phyloP scores from a whole-genome alignment of 176 grass and related monocot genomes.

The Calamus simplicifolius region DNA sequence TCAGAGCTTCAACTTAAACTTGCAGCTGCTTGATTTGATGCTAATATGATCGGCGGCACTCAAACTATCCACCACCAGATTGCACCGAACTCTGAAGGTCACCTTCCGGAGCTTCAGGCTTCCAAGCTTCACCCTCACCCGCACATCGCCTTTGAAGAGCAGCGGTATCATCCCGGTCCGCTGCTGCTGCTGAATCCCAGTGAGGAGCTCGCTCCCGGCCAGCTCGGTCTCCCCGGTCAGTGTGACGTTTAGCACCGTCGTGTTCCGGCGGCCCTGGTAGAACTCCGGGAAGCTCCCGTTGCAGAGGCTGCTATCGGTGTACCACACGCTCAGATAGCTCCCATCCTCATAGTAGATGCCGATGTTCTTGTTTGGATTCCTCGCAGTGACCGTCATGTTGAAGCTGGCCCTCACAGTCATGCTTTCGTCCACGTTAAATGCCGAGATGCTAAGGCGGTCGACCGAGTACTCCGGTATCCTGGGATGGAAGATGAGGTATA shows the following conservation, averaged over 20 bases:
- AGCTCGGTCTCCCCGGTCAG: constrained; percentile 43
- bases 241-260: constrained; percentile 26
- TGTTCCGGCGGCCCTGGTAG: constrained; percentile 87
- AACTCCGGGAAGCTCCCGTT: constrained; percentile 56
- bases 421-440: constrained; percentile 38
- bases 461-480: constrained; percentile 79
- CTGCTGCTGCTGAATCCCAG: constrained; percentile 27
- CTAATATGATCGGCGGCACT: constrained; percentile 27
- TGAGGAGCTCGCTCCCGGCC: constrained; percentile 34
- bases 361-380: constrained; percentile 75
- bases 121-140: constrained; percentile 68
- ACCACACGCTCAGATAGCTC: constrained; percentile 42
- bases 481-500: constrained; percentile 71
- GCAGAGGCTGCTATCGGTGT: constrained; percentile 60
- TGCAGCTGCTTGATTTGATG: constrained; percentile 66
- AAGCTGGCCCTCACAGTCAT: constrained; percentile 35
- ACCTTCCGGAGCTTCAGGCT: constrained; percentile 57
- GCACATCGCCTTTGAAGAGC: constrained; percentile 38
- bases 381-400: constrained; percentile 44
- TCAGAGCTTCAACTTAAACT: constrained; percentile 72
- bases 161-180: constrained; percentile 47
- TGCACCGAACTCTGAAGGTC: constrained; percentile 48
- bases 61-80: constrained; percentile 48
- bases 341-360: constrained; percentile 76
- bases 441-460: constrained; percentile 41